phyloP scores from a whole-genome alignment of 208 protist species.

The Wallacemonas sp. region DNA sequence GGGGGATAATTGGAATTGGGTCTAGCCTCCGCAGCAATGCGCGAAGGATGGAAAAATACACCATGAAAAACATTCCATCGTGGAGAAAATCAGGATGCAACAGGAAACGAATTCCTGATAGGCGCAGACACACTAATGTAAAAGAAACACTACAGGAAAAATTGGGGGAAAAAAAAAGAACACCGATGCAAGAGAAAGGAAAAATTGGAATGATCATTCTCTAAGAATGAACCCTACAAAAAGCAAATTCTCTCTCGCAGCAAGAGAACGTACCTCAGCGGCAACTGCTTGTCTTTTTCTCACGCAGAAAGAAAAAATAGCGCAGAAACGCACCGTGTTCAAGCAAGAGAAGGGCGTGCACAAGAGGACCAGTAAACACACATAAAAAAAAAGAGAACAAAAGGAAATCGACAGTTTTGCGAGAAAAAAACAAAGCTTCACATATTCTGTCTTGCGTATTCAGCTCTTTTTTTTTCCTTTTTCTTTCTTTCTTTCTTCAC shows the following conservation, averaged over 20 bases:
- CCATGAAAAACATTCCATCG: no score
- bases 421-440: no score
- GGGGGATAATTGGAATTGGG: not conserved
- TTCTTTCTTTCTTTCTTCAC: no score
- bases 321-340: no score
- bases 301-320: not conserved
- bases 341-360: not conserved
- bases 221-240: constrained; percentile 18
- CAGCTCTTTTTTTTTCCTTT: no score
- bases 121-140: no score
- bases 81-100: constrained; percentile 12
- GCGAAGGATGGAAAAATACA: constrained; percentile 21
- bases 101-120: no score
- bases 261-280: not conserved
- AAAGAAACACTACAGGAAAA: constrained; percentile 17
- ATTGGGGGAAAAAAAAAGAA: constrained; percentile 15
- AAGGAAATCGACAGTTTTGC: no score
- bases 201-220: constrained; percentile 18
- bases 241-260: constrained; percentile 5
- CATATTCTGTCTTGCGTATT: no score
- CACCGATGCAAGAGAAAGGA: constrained; percentile 21
- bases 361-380: not conserved
- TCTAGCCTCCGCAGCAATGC: constrained; percentile 20
- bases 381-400: not conserved
- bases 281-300: constrained; percentile 23